Conservation (phyloP, 2,329 filamentous ascomycete species). For the Sphaceloma murrayae region DNA sequence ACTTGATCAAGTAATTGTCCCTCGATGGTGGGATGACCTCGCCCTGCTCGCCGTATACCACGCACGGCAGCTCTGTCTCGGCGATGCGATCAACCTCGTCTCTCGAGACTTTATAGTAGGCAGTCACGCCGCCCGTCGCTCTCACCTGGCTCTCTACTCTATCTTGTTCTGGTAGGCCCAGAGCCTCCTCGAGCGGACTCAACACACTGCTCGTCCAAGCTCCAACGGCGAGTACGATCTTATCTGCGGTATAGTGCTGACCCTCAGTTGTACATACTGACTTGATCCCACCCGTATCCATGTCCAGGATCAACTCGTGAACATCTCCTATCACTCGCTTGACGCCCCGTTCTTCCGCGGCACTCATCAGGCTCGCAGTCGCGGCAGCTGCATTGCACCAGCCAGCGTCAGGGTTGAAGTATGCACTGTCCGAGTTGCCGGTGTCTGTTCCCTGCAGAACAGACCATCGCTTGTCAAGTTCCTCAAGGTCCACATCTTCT, state of each 20-base stretch:
- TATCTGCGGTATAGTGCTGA: slow-evolving; percentile 40
- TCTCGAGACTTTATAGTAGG: slow-evolving; percentile 45
- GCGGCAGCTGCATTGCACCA: slow-evolving; percentile 46
- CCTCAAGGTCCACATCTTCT: slow-evolving; percentile 36
- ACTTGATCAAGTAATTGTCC: slow-evolving; percentile 46
- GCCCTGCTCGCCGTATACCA: slow-evolving; percentile 40
- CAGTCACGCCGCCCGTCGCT: slow-evolving; percentile 51
- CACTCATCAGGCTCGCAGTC: slow-evolving; percentile 36
- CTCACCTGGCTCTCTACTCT: slow-evolving; percentile 44
- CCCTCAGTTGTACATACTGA: slow-evolving; percentile 45
- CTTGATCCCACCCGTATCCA: slow-evolving; percentile 24
- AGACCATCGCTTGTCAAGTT: slow-evolving; percentile 33
- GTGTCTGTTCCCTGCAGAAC: slow-evolving; percentile 34
- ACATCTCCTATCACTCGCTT: slow-evolving; percentile 38
- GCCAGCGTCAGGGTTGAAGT: slow-evolving; percentile 43
- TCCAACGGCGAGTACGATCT: slow-evolving; percentile 47
- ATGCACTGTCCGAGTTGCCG: slow-evolving; percentile 34
- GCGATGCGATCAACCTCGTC: slow-evolving; percentile 42
- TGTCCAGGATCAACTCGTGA: slow-evolving; percentile 35
- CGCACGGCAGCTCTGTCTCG: slow-evolving; percentile 39
- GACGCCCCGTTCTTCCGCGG: slow-evolving; percentile 38
- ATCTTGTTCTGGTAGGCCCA: slow-evolving; percentile 36
- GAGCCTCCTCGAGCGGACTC: slow-evolving; percentile 38
- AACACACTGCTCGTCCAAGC: slow-evolving; percentile 48
- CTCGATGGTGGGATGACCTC: slow-evolving; percentile 42